Percentiles rank a stretch among this genome's conserved stretches.
Conservation (phyloP, 1,139 yeast genomes). For the Blastobotrys serpentis region DNA sequence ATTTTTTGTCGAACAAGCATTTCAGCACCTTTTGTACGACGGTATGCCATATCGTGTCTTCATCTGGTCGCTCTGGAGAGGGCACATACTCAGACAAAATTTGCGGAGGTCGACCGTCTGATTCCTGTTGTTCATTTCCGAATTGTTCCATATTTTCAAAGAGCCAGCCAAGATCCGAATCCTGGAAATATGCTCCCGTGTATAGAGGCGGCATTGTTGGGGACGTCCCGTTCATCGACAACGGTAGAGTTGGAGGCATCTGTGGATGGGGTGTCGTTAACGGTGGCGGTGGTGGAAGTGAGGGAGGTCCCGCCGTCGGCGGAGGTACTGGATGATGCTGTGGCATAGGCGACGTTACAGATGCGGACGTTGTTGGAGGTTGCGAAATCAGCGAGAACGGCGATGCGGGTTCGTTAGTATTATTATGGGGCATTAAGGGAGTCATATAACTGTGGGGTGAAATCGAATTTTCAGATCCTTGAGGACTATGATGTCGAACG, state of each 20-base stretch:
- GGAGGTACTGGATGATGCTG: conserved; percentile 10
- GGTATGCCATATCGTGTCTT: conserved; percentile 20
- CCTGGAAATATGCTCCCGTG: conserved; percentile 18
- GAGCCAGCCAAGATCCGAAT: conserved; percentile 30
- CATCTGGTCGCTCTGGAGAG: conserved; percentile 18
- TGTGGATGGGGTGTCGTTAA: neutral
- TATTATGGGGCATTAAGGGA: neutral
- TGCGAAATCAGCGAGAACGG: neutral
- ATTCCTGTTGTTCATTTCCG: conserved; percentile 3
- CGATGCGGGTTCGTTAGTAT: neutral
- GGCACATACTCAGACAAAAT: conserved; percentile 11
- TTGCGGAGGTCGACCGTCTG: neutral
- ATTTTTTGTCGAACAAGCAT: conserved; percentile 21
- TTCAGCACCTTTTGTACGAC: conserved; percentile 19
- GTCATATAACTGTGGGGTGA: neutral
- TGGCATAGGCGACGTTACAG: conserved; percentile 3
- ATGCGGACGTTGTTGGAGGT: conserved; percentile 5
- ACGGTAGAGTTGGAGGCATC: conserved; percentile 8
- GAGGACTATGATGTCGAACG: neutral
- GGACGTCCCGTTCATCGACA: conserved; percentile 1
- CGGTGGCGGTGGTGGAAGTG: conserved; percentile 8
- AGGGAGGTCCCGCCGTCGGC: too few relatives aligned
- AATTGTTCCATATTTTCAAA: conserved; percentile 19
- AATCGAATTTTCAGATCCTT: conserved; percentile 1
- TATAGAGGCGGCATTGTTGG: conserved; percentile 7